Percentiles rank a stretch among this genome's conserved stretches.
Evolutionary conservation across 768 basidiomycete species (phyloP).

Genomic region (Aureoboletus auriporus): DNA sequence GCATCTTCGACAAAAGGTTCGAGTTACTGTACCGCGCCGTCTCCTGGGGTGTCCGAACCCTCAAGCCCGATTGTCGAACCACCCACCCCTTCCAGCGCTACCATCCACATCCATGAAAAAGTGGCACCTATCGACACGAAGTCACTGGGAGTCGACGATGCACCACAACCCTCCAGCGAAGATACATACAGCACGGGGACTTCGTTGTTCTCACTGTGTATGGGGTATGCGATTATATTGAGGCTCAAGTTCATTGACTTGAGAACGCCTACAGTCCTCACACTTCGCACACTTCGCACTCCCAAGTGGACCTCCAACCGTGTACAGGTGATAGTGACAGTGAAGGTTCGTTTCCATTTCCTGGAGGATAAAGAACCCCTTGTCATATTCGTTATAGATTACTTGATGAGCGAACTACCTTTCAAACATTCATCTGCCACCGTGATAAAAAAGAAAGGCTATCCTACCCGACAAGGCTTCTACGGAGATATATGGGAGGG

Average conservation of each 20-base stretch:
- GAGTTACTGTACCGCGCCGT: slow-evolving; percentile 9
- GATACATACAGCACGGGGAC: background rate
- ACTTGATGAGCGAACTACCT: slow-evolving; percentile 2
- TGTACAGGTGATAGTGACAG: slow-evolving; percentile 1
- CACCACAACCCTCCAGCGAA: background rate
- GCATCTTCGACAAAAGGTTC: background rate
- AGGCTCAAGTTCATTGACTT: background rate
- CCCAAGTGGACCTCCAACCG: slow-evolving; percentile 5
- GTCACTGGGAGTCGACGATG: background rate
- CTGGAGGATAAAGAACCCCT: background rate
- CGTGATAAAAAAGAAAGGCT: slow-evolving; percentile 4
- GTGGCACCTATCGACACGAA: background rate
- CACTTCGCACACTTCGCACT: slow-evolving; percentile 12
- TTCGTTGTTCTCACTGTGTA: slow-evolving; percentile 3
- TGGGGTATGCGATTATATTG: slow-evolving; percentile 7
- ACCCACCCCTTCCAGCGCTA: slow-evolving; percentile 3
- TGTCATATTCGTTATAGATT: background rate
- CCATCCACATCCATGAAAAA: background rate
- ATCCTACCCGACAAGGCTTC: slow-evolving; percentile 6
- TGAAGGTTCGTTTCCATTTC: slow-evolving; percentile 5
- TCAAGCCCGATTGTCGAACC: slow-evolving; percentile 9
- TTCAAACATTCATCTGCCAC: background rate
- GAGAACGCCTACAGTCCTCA: slow-evolving; percentile 2
- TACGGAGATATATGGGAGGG: slow-evolving; percentile 26
- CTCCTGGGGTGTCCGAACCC: slow-evolving; percentile 5